phyloP scores from a whole-genome alignment of 441 rosid genomes.

The Flueggea neowawraea region DNA sequence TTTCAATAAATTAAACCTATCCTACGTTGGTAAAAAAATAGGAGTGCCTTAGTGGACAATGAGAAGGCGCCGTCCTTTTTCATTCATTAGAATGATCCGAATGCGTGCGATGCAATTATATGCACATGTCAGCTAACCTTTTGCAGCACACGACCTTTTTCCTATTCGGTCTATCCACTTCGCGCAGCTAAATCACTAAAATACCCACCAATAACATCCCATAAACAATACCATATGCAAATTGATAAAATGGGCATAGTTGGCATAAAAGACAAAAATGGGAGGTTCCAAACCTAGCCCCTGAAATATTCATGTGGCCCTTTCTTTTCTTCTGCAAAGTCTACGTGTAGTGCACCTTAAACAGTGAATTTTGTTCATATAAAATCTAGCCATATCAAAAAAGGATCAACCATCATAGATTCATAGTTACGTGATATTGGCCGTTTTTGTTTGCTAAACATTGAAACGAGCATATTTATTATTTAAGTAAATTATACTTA shows the following conservation, averaged over 20 bases:
- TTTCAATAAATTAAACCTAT: too few relatives aligned
- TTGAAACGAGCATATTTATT: too few relatives aligned
- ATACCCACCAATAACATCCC: not conserved
- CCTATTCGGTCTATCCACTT: not conserved
- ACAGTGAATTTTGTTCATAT: not conserved
- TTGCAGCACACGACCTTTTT: too few relatives aligned
- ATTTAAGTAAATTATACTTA: too few relatives aligned
- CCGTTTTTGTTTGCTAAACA: too few relatives aligned
- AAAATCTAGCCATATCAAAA: not conserved
- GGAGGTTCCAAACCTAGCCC: slow-evolving; percentile 10
- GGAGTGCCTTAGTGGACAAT: too few relatives aligned
- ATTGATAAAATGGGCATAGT: not conserved
- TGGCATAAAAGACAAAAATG: slow-evolving; percentile 6
- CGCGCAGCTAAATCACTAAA: not conserved
- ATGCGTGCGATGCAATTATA: too few relatives aligned
- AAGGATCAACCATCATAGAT: not conserved
- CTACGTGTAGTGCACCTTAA: slow-evolving; percentile 41
- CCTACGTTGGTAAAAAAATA: too few relatives aligned
- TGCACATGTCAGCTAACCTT: too few relatives aligned
- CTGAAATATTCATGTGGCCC: not conserved
- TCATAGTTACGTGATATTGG: too few relatives aligned
- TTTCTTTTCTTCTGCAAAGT: slow-evolving; percentile 12
- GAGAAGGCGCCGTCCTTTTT: too few relatives aligned
- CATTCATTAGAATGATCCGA: too few relatives aligned
- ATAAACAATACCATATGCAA: not conserved